Evolutionary conservation across 768 basidiomycete genomes (phyloP), one percentile per base, ranked within the genome.

Genomic region (Naganishia randhawae): DNA sequence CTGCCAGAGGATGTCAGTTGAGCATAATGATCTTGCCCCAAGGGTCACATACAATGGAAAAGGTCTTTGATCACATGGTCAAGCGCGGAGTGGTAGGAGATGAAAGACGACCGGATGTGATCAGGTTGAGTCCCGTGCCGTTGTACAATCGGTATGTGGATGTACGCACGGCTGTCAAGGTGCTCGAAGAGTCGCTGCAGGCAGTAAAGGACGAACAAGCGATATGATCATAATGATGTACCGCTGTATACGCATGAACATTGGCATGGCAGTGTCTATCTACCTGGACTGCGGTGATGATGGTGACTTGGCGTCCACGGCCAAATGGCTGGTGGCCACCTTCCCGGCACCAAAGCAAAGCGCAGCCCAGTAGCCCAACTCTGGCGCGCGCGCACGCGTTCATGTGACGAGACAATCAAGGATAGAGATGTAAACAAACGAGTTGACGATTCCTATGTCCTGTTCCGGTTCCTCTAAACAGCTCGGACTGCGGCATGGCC

Each of bases 21-120:
- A 96, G 92, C 27, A 81, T 98, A 35, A 81, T 91, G 33, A 89
- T 94, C 81, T 80, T 92, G 32, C 65, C 80, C 33, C 85, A 83
- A 64, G 74, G 69, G 31, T 82, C 84, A 16, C 84, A 82, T 35
- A 75, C 86, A 50, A 97, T 98, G 94, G 83, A 84, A 67, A 83
- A 81, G 66, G 84, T 96, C 25, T 86, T 87, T 69, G 79, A 84
- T 62, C 82, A 80, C 45, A 79, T 98, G 74, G 81, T 83, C 25
- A 83, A 83, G 69, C 79, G 83, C 61, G 96, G 96, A 7, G 88
- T 99, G 16, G 84, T 96, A 62, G 94, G 91, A 11, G 96, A 99
- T 80, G 91, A 95, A 80, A 83, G 96, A 75, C 82, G 87, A 74
- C 95, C 96, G 31, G 89, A 92, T 75, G 91, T 98, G 61, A 93